Percentiles rank a stretch among this genome's conserved stretches.
Conservation (phyloP, 176 grass and related monocot species). For the Carex littledalei region DNA sequence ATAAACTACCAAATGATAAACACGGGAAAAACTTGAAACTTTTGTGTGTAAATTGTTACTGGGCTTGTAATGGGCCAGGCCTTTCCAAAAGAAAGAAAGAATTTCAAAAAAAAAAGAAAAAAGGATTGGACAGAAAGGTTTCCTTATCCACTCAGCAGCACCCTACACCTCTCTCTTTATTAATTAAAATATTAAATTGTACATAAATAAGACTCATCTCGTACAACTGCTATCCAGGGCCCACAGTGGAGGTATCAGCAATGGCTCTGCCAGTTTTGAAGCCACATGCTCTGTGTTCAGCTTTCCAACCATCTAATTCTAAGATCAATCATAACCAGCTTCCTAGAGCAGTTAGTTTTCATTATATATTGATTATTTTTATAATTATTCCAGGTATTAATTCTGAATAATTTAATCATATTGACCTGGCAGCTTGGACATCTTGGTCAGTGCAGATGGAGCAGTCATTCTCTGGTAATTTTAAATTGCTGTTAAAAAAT, state of each 20-base stretch:
- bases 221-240: slow-evolving; percentile 6
- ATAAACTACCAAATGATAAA: too few relatives aligned
- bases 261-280: slow-evolving; percentile 59
- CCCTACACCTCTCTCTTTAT: neutral
- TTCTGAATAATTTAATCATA: slow-evolving; percentile 4
- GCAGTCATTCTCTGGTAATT: neutral
- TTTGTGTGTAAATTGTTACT: neutral
- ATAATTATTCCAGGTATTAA: neutral
- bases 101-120: neutral
- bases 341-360: slow-evolving; percentile 18
- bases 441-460: neutral
- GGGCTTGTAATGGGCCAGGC: neutral
- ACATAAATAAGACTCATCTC: neutral
- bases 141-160: slow-evolving; percentile 35
- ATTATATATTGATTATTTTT: neutral
- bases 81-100: neutral
- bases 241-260: slow-evolving; percentile 10
- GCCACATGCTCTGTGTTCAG: slow-evolving; percentile 28
- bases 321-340: neutral
- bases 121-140: slow-evolving; percentile 28
- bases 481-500: neutral
- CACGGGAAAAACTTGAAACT: too few relatives aligned
- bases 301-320: slow-evolving; percentile 27
- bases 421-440: slow-evolving; percentile 24
- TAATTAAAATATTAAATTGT: neutral